These are phyloP conservation scores for Purpureocillium lavendulum DNA, from an alignment of 2,329 filamentous ascomycete genomes.

Conservation along the genomic window DNA sequence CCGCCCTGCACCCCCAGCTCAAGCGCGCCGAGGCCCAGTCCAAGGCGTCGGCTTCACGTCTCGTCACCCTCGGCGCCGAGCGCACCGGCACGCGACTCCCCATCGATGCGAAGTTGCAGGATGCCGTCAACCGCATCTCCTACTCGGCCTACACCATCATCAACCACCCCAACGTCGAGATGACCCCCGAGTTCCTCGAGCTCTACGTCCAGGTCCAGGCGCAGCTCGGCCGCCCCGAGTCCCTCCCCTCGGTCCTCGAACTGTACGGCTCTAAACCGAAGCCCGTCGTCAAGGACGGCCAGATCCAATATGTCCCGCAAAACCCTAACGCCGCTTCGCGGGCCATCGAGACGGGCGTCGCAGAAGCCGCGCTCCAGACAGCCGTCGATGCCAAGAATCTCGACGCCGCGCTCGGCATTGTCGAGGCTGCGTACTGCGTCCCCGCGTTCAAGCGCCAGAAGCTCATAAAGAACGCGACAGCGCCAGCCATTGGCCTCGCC, in stretches of 20 bases:
- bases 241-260: constrained; percentile 70
- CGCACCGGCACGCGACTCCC: constrained; percentile 20
- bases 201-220: constrained; percentile 72
- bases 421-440: constrained; percentile 60
- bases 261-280: constrained; percentile 79
- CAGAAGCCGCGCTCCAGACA: constrained; percentile 65
- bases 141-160: constrained; percentile 61
- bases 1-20: constrained; percentile 32
- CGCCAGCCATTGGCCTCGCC: constrained; percentile 48
- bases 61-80: constrained; percentile 37
- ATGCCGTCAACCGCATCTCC: constrained; percentile 44
- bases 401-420: constrained; percentile 65
- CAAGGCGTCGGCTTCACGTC: constrained; percentile 41
- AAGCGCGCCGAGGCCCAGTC: constrained; percentile 28
- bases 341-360: constrained; percentile 63
- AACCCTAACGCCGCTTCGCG: constrained; percentile 62
- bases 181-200: constrained; percentile 63
- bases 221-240: constrained; percentile 62
- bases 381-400: constrained; percentile 77
- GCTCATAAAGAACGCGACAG: constrained; percentile 52
- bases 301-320: constrained; percentile 49
- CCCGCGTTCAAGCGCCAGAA: constrained; percentile 61
- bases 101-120: constrained; percentile 27
- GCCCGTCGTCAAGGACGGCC: constrained; percentile 51
- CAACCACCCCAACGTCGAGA: constrained; percentile 67